Evolutionary conservation across 1,284 basidiomycete species (phyloP), one percentile per base, ranked within the genome.

Genomic region (Moniliella sp.): DNA sequence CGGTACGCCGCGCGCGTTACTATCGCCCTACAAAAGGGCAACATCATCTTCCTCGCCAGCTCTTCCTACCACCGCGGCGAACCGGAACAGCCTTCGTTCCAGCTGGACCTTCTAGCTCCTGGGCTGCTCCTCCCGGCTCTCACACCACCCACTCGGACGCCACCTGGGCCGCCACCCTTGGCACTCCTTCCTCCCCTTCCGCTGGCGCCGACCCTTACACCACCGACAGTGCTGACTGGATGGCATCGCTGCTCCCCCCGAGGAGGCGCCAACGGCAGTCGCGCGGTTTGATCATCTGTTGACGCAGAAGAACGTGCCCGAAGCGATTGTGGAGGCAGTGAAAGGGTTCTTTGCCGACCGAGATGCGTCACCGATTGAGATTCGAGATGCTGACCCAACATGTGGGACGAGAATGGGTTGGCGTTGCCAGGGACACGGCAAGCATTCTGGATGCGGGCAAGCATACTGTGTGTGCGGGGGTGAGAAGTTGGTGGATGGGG

Each of bases 401-500:
- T 32, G 23, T 56, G 48, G 32, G 45, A 51, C 25, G 25, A 35
- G 4, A 44, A 46, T 8, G 52, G 54, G 0, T 32, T 46, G 11
- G 35, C 51, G 3, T 49, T 40, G 1, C 46, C 41, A 4, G 52
- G 52, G n/a, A 42, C 46, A 14, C 46, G 48, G 19, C 43, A 53
- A 28, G 54, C 52, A 0, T 57, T 50, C 29, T 59, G 56, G 56
- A 40, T 59, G 39, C 43, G 55, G 1, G 46, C 50, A 1, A 36
- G 43, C 29, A 34, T 5, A 35, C 47, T 1, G 42, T 50, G 33
- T 25, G 11, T 8, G 48, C 46, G 2, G 41, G 46, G 0, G 21
- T n/a, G n/a, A n/a, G n/a, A n/a, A n/a, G n/a, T n/a, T n/a, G n/a
- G n/a, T 35, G 8, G 51, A 51, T 18, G 43, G 39, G n/a, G 48